A percentile compares a stretch with the other conserved stretches of the same genome.
Conservation (phyloP, 2,329 filamentous ascomycete genomes). For the Fusarium sp. region DNA sequence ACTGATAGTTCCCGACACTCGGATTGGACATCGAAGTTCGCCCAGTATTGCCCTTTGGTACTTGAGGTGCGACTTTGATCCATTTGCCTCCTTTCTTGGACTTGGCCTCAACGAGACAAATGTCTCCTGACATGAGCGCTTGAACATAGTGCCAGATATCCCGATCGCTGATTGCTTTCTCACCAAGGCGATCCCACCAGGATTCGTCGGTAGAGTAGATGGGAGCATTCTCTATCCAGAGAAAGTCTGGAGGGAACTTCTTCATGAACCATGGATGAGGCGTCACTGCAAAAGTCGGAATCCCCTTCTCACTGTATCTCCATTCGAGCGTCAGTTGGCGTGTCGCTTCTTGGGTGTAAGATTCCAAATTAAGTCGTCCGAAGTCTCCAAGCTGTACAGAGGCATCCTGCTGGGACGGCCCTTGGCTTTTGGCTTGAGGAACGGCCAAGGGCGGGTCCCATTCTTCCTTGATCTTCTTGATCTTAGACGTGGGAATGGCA, state of each 20-base stretch:
- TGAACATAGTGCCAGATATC: slow-evolving; percentile 27
- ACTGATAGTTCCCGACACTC: slow-evolving; percentile 1
- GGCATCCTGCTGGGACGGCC: neutral
- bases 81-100: slow-evolving; percentile 29
- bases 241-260: slow-evolving; percentile 24
- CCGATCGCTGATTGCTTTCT: slow-evolving; percentile 2
- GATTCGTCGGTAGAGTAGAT: neutral
- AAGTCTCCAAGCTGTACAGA: slow-evolving; percentile 20
- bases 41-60: neutral
- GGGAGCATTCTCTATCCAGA: slow-evolving; percentile 23
- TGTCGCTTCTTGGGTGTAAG: neutral
- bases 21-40: neutral
- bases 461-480: slow-evolving; percentile 33
- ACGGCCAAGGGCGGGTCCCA: slow-evolving; percentile 29
- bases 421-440: neutral
- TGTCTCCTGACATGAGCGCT: slow-evolving; percentile 31
- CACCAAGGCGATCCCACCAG: slow-evolving; percentile 27
- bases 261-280: slow-evolving; percentile 10
- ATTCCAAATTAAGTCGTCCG: slow-evolving; percentile 9
- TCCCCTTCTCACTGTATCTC: slow-evolving; percentile 35
- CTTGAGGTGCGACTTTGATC: slow-evolving; percentile 10
- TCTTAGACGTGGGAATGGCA: slow-evolving; percentile 27
- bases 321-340: slow-evolving; percentile 23
- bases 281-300: slow-evolving; percentile 35
- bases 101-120: slow-evolving; percentile 33